phyloP scores from a whole-genome alignment of 1,284 basidiomycete species.

The Ganoderma meredithae region DNA sequence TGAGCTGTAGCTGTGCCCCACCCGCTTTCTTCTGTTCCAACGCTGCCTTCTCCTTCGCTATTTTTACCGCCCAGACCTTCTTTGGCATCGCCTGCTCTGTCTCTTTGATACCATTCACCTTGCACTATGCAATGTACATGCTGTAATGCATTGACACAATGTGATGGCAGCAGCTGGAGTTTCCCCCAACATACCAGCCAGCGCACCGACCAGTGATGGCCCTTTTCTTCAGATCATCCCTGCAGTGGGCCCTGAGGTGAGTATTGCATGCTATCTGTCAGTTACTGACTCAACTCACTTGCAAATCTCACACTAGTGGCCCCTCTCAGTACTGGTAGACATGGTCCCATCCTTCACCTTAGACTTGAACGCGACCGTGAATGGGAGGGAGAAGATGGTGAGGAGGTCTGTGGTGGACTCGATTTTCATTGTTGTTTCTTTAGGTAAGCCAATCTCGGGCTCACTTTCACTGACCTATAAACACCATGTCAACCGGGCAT shows the following conservation, averaged over 20 bases:
- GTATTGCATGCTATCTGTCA: too few relatives aligned
- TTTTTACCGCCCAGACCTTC: too few relatives aligned
- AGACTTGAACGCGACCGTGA: not conserved
- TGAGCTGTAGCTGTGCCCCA: too few relatives aligned
- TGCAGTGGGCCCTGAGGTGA: not conserved
- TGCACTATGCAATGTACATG: too few relatives aligned
- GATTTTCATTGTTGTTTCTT: not conserved
- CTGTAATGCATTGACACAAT: too few relatives aligned
- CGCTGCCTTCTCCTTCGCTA: too few relatives aligned
- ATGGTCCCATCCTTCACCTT: not conserved
- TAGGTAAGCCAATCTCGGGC: not conserved
- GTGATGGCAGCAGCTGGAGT: too few relatives aligned
- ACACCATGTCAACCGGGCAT: not conserved
- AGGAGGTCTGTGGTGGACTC: not conserved
- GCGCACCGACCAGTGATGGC: too few relatives aligned
- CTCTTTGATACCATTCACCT: too few relatives aligned
- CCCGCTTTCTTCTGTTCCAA: too few relatives aligned
- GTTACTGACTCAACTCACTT: not conserved
- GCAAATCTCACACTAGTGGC: not conserved
- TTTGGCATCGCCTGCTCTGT: too few relatives aligned
- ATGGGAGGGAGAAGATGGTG: not conserved
- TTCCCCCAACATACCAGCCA: too few relatives aligned
- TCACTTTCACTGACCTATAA: not conserved
- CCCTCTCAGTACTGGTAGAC: not conserved
- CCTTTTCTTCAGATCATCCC: not conserved